Conservation (phyloP, 2,329 filamentous ascomycete genomes). For the Penicillium sp. region DNA sequence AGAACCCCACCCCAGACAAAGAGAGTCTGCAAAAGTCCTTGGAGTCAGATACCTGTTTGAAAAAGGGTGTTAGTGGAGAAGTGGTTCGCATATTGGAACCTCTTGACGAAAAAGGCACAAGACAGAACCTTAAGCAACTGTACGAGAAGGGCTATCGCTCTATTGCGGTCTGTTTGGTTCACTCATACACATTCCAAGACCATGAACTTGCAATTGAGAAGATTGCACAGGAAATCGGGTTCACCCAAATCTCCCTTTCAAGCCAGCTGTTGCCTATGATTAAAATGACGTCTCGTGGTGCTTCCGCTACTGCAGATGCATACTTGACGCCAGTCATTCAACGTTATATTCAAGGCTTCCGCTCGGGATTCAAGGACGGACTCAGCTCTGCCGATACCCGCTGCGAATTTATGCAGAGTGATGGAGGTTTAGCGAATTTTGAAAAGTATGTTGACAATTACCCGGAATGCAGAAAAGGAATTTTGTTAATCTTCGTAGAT, state of each 20-base stretch:
- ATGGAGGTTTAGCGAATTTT: not conserved
- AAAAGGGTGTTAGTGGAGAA: conserved; percentile 58
- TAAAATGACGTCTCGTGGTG: conserved; percentile 69
- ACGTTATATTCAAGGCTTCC: conserved; percentile 75
- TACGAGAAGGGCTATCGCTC: conserved; percentile 37
- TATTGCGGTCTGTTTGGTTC: conserved; percentile 60
- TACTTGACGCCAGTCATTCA: conserved; percentile 71
- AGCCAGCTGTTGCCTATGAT: conserved; percentile 68
- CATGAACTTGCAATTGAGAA: conserved; percentile 75
- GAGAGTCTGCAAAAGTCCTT: not conserved
- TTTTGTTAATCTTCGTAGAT: not conserved
- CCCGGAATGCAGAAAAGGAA: not conserved
- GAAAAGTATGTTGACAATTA: not conserved
- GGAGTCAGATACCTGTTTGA: conserved; percentile 11
- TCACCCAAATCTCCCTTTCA: conserved; percentile 66
- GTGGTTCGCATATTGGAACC: conserved; percentile 65
- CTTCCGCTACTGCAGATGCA: conserved; percentile 71
- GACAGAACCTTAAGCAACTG: conserved; percentile 58
- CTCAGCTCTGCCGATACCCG: not conserved
- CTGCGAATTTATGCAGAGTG: not conserved
- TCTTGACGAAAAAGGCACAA: conserved; percentile 54
- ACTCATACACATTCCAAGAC: conserved; percentile 80
- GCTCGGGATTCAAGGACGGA: conserved; percentile 74
- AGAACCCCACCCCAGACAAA: conserved; percentile 67
- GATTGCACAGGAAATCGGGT: conserved; percentile 73